Evolutionary conservation across 345 rosid genomes (phyloP).

Genomic region (Lepidium aucheri): DNA sequence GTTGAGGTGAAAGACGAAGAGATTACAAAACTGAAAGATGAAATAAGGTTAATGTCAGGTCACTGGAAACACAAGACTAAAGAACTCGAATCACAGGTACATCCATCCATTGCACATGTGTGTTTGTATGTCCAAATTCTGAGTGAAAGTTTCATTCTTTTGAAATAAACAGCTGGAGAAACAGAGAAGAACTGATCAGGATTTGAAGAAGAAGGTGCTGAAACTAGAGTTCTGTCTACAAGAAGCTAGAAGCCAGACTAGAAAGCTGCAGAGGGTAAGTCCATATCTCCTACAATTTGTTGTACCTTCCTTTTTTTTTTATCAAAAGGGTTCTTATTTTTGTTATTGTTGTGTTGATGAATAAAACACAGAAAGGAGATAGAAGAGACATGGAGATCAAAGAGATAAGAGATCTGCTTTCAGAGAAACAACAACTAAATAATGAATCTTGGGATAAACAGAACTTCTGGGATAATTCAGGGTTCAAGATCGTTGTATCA

Average conservation of each 20-base stretch:
- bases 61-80: slow-evolving; percentile 77
- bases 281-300: neutral
- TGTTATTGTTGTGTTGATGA: neutral
- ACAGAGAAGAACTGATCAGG: slow-evolving; percentile 27
- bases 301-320: neutral
- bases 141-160: neutral
- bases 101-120: neutral
- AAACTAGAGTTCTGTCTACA: slow-evolving; percentile 28
- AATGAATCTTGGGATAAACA: slow-evolving; percentile 30
- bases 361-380: slow-evolving; percentile 56
- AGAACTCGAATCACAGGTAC: slow-evolving; percentile 76
- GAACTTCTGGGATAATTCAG: slow-evolving; percentile 75
- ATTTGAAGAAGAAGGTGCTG: slow-evolving; percentile 24
- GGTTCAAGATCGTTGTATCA: slow-evolving; percentile 73
- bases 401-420: slow-evolving; percentile 62
- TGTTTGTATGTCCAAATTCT: neutral
- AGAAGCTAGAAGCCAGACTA: slow-evolving; percentile 49
- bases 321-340: neutral
- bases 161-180: slow-evolving; percentile 15
- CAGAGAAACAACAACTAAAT: slow-evolving; percentile 33
- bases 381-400: slow-evolving; percentile 64
- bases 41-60: slow-evolving; percentile 60
- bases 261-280: slow-evolving; percentile 58
- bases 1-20: slow-evolving; percentile 54
- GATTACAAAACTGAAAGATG: slow-evolving; percentile 59